These are phyloP conservation scores for Acacia acuminata DNA, from an alignment of 306 rosid genomes.

Conservation along the genomic window DNA sequence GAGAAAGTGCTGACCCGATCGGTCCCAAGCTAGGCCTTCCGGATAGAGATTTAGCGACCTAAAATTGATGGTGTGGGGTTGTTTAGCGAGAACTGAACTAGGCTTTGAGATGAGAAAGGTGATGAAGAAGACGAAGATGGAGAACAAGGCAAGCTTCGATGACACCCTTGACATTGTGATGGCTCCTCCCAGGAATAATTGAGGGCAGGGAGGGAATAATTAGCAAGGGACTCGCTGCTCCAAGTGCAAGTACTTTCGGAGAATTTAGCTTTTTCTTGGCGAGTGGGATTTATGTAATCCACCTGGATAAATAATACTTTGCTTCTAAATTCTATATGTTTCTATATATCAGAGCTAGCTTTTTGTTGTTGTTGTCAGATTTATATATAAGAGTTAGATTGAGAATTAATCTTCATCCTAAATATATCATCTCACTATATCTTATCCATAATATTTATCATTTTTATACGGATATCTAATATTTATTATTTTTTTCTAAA, in stretches of 20 bases:
- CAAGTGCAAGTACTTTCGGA: neutral
- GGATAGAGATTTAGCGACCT: conserved; percentile 73
- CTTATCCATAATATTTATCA: too few species aligned
- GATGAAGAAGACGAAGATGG: neutral
- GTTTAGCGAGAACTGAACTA: conserved; percentile 33
- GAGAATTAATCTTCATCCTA: too few species aligned
- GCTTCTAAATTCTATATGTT: too few species aligned
- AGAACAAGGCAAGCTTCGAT: neutral
- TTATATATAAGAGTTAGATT: too few species aligned
- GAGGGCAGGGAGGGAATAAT: neutral
- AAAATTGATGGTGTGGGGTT: conserved; percentile 65
- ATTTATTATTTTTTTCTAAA: too few species aligned
- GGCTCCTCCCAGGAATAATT: neutral
- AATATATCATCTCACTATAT: too few species aligned
- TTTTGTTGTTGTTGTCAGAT: too few species aligned
- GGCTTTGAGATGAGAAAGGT: conserved; percentile 18
- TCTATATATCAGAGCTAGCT: too few species aligned
- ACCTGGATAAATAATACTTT: too few species aligned
- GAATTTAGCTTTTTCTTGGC: neutral
- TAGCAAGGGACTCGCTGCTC: neutral
- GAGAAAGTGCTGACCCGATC: conserved; percentile 71
- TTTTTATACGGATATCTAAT: too few species aligned
- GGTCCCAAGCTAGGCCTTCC: conserved; percentile 66
- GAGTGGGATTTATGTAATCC: neutral
- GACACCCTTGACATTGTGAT: conserved; percentile 12